Conservation (phyloP, 192 early-diverging fungal genomes). For the Podila epicladia region DNA sequence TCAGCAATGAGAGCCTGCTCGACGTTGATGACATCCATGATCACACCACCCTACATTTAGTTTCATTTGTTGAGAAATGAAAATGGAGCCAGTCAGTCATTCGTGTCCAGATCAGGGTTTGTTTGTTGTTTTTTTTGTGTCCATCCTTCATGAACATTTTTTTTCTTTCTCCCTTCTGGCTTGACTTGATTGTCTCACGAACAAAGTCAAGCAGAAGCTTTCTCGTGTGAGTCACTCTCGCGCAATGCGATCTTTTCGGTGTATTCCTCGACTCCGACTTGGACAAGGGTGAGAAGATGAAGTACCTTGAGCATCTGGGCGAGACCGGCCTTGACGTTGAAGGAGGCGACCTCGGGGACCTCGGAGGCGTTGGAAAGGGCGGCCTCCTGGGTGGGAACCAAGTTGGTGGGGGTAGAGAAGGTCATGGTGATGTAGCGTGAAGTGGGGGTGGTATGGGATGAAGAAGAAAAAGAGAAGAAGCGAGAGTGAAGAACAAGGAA, state of each 20-base stretch:
- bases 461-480: conserved; percentile 8
- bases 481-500: background rate
- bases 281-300: background rate
- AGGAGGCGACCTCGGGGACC: conserved; percentile 59
- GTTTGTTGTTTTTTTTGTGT: background rate
- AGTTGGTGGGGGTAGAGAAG: conserved; percentile 59
- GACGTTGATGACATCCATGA: conserved; percentile 99
- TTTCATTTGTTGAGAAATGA: conserved; percentile 7
- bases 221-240: too few species aligned
- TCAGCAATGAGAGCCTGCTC: conserved; percentile 99
- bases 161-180: background rate
- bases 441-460: background rate
- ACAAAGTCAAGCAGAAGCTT: background rate
- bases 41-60: conserved; percentile 87
- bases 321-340: conserved; percentile 94
- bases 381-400: conserved; percentile 45
- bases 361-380: conserved; percentile 36
- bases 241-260: too few species aligned
- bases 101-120: background rate
- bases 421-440: conserved; percentile 7
- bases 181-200: background rate
- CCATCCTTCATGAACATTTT: background rate
- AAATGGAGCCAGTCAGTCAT: background rate
- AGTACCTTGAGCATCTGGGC: conserved; percentile 97
- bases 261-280: background rate